A percentile compares a stretch with the other conserved stretches of the same genome.
These are phyloP conservation scores for Xylaria sp. DNA, from an alignment of 2,329 filamentous ascomycete genomes.

Conservation along the genomic window DNA sequence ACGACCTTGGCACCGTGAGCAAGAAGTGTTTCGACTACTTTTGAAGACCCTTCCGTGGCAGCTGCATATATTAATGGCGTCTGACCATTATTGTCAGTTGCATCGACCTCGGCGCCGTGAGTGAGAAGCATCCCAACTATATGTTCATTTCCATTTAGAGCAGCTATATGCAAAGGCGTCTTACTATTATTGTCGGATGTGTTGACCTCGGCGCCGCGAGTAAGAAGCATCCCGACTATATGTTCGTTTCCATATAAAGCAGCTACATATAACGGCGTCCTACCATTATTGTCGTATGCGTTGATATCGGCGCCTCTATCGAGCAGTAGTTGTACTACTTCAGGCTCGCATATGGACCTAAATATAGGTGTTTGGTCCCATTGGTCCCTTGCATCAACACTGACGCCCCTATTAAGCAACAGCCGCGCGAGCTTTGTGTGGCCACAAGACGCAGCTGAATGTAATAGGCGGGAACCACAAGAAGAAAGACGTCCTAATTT, in stretches of 20 bases:
- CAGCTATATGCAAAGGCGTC: neutral
- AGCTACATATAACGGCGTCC: neutral
- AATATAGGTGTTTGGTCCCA: neutral
- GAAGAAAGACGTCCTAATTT: neutral
- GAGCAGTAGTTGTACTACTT: neutral
- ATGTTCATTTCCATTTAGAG: no score
- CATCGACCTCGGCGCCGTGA: neutral
- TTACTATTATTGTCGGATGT: neutral
- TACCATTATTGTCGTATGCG: neutral
- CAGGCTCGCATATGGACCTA: rapidly evolving
- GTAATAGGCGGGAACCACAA: neutral
- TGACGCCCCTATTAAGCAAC: slow-evolving; percentile 3
- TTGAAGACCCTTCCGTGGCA: no score
- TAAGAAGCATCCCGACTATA: neutral
- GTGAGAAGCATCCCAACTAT: no score
- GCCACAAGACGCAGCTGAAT: neutral
- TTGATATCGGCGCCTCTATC: neutral
- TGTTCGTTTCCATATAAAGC: no score
- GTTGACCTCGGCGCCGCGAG: neutral
- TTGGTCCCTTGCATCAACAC: neutral
- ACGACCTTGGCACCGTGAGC: neutral
- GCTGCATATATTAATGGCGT: slow-evolving; percentile 3
- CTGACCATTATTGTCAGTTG: neutral
- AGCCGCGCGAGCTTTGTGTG: neutral
- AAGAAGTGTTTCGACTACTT: no score